These are phyloP conservation scores for Lentithecium fluviatile DNA, from an alignment of 495 filamentous ascomycete genomes.

Conservation along the genomic window DNA sequence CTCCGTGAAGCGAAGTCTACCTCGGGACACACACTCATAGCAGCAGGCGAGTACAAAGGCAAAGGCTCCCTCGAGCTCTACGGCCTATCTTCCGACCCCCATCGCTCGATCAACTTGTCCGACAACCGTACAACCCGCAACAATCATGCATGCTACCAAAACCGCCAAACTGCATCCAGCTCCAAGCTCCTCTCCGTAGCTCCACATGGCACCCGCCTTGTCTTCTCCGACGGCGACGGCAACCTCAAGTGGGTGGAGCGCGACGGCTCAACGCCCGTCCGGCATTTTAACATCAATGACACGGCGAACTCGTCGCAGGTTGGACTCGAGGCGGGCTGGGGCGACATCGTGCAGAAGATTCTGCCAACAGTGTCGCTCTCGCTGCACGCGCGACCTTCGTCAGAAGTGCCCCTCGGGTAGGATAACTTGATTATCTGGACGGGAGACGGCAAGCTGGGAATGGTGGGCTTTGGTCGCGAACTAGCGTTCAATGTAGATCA, in stretches of 20 bases:
- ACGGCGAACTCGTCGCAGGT: background rate
- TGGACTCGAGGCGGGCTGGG: constrained; percentile 32
- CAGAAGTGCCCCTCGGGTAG: constrained; percentile 22
- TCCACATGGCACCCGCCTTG: constrained; percentile 79
- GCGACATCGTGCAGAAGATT: constrained; percentile 48
- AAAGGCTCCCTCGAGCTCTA: constrained; percentile 91
- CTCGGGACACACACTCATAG: constrained; percentile 64
- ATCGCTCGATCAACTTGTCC: constrained; percentile 27
- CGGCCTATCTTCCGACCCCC: constrained; percentile 49
- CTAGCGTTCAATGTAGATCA: constrained; percentile 11
- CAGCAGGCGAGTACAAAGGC: constrained; percentile 92
- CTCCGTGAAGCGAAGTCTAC: constrained; percentile 51
- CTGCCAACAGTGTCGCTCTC: constrained; percentile 34
- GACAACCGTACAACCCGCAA: constrained; percentile 21
- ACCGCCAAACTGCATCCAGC: constrained; percentile 77
- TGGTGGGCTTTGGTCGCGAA: constrained; percentile 40
- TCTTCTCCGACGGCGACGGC: constrained; percentile 81
- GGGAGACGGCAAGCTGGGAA: constrained; percentile 43
- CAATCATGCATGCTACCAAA: constrained; percentile 53
- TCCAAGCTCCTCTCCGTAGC: constrained; percentile 82
- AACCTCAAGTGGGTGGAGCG: constrained; percentile 90
- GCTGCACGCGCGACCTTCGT: background rate
- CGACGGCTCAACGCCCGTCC: constrained; percentile 77
- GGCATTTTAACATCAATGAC: constrained; percentile 72
- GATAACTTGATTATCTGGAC: constrained; percentile 46